Base-by-base conservation (phyloP, 2,329 filamentous ascomycete genomes). In the Curvularia verruculosa region DNA sequence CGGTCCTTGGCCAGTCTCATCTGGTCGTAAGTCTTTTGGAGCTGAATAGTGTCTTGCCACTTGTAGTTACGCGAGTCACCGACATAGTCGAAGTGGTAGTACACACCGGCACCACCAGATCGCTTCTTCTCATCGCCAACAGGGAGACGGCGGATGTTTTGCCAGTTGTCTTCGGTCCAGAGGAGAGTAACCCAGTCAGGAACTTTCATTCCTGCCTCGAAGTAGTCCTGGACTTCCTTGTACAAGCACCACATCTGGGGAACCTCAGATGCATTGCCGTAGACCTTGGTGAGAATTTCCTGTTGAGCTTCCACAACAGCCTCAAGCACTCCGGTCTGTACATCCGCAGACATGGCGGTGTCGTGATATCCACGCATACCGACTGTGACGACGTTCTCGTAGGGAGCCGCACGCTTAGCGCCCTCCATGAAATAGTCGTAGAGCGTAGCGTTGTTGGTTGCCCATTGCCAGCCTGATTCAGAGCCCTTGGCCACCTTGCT, bases 241-340 rank as follows among this genome's bases (percentile, higher is more conserved):
- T 91, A 91, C 59, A 91, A 76, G 65, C 87, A 89, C 87, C 88
- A 90, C 75, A 87, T 82, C 73, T 90, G 88, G 5, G 88, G 87
- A 0, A 88, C 83, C 1, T 81, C 76, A 3, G 80, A 83, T 61
- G 80, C 75, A 53, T 78, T 74, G 12, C 80, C 81, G 41, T 88
- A 82, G 0, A 88, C 83, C 2, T 83, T 79, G 19, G 77, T 78
- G 41, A 89, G 78, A 55, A 87, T 87, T 9, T 81, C 70, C 48
- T 84, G 81, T 70, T 91, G 87, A 29, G 84, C 82, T 3, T 79
- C 66, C 2, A 90, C 86, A 24, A 89, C 81, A 18, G 82, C 80
- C 63, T 87, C 82, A 7, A 90, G 80, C 60, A 88, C 82, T 1
- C 72, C 73, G 1, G 85, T 84, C 56, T 89, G 86, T 23, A 83